Evolutionary conservation across 306 rosid species (phyloP), one percentile per base, ranked within the genome.

Genomic region (Cicer pinnatifidum): DNA sequence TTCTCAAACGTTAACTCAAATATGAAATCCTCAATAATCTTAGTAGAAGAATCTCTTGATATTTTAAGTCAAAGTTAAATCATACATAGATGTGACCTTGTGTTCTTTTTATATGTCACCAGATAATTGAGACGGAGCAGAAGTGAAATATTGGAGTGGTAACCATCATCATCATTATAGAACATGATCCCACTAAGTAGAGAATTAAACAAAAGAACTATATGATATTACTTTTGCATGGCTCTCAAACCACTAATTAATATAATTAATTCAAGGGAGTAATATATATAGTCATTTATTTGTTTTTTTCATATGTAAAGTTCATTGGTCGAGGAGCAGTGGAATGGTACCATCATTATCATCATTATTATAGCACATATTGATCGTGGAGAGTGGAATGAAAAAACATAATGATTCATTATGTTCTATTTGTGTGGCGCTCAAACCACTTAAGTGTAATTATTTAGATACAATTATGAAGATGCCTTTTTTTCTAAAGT

Each of bases 201-300:
- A 43, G 51, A 65, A 65, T 10, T 17, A 65, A 65, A 65, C 44
- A 13, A 13, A 62, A 38, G 38, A 65, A 43, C 70, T 17, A 6
- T 33, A 17, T 43, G 53, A 16, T 65, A 52, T 17, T 17, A 16
- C 52, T 41, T 41, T 64, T 64, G 13, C 35, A 17, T 63, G 50
- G n/a, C n/a, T 40, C 69, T 16, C 13, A 9, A 16, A 15, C 69
- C 50, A 11, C 69, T 63, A 11, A 63, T 40, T 13, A 63, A 9
- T 15, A 15, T 13, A 9, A 13, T 2, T 7, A 39, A 8, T 63
- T 62, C 46, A 62, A 41, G 12, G 6, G 1, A 11, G 9, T 9
- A 8, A 62, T 4, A 38, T 39, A 8, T 23, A 58, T 59, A 7
- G 9, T 11, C 20, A 3, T 46, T 33, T 33, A 28, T 20, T 7